phyloP scores from a whole-genome alignment of 805 yeast species.

The Kluyveromyces dobzhanskii region DNA sequence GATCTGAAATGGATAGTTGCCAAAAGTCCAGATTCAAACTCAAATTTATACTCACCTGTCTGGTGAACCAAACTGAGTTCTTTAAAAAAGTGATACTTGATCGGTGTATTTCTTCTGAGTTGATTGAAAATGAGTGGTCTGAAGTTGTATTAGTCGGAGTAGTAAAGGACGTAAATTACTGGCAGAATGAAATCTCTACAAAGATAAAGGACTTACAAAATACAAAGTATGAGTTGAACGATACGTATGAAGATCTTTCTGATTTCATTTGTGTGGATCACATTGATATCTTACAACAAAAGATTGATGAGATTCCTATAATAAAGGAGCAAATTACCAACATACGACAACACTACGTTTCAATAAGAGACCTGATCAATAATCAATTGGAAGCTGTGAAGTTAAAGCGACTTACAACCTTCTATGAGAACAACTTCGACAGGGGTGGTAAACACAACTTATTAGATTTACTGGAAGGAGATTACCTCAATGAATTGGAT shows the following conservation, averaged over 20 bases:
- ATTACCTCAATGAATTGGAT: slow-evolving; percentile 42
- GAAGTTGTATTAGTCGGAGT: slow-evolving; percentile 14
- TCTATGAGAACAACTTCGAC: slow-evolving; percentile 18
- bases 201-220: slow-evolving; percentile 29
- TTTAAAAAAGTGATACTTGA: slow-evolving; percentile 27
- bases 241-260: slow-evolving; percentile 24
- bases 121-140: slow-evolving; percentile 20
- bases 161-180: slow-evolving; percentile 17
- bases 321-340: slow-evolving; percentile 22
- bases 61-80: slow-evolving; percentile 39
- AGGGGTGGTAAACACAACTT: slow-evolving; percentile 15
- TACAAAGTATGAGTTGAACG: slow-evolving; percentile 30
- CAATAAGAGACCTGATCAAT: slow-evolving; percentile 24
- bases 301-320: slow-evolving; percentile 29
- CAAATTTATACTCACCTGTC: slow-evolving; percentile 37
- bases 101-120: slow-evolving; percentile 25
- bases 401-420: slow-evolving; percentile 13
- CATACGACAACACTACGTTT: slow-evolving; percentile 24
- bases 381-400: slow-evolving; percentile 19
- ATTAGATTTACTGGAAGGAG: slow-evolving; percentile 17
- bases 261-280: slow-evolving; percentile 42
- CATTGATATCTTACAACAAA: slow-evolving; percentile 20
- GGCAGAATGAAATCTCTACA: slow-evolving; percentile 29
- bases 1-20: slow-evolving; percentile 32
- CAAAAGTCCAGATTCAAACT: slow-evolving; percentile 36